Base-by-base conservation (phyloP, 257 asterid genomes). In the Craterostigma plantagineum region DNA sequence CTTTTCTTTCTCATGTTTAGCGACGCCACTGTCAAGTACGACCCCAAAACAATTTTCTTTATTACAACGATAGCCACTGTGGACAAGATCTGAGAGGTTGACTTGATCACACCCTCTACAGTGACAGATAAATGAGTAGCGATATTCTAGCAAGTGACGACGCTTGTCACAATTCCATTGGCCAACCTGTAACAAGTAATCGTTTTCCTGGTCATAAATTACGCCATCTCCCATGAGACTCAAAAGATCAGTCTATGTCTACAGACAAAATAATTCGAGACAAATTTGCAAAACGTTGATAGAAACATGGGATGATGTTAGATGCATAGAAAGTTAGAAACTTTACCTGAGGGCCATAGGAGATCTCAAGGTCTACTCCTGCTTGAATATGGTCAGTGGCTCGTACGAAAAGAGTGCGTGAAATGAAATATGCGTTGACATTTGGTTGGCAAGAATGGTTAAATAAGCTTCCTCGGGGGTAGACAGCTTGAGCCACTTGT, bases 401-500 rank as follows among this genome's bases (percentile, higher is more conserved):
- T 57, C 80, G 80, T 53, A 87, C 42, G 60, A 68, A 71, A 46
- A 87, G 78, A 51, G 85, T 74, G 18, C 95, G 93, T 10, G 95
- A 76, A 67, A 70, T 64, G 61, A 82, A 87, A 71, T 82, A 79
- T 13, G 86, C 75, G 15, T 87, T 93, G 52, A 59, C 55, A 56
- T 79, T 87, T 53, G 95, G 93, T 59, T 59, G 69, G 72, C 95
- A 87, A 63, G 98, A 87, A 64, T 87, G 98, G 70, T 82, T 87
- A 62, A 76, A 87, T 54, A 79, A 63, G 64, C 98, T 82, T 45
- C 93, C 95, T 43, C 62, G 58, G 18, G 62, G 52, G 63, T 87
- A 82, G 37, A 87, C 72, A 27, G 95, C 95, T 66, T 82, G 93
- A 56, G 93, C 95, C 67, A 79, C 98, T 71, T 63, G 72, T 50